These are phyloP conservation scores for Naegleria gruberi DNA, from an alignment of 208 protist genomes.

Conservation along the genomic window DNA sequence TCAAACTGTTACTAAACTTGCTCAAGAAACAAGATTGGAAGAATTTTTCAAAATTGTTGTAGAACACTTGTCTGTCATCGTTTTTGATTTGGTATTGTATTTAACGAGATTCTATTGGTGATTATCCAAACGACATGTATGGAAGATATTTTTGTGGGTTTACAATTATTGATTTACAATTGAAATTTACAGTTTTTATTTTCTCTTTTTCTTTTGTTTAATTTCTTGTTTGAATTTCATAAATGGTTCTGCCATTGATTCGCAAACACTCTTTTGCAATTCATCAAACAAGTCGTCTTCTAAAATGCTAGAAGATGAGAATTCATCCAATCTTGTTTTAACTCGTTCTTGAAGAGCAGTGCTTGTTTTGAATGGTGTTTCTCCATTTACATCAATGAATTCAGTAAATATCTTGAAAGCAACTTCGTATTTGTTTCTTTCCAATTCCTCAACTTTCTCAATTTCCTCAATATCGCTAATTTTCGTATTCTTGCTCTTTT, in stretches of 20 bases:
- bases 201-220: neutral
- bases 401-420: neutral
- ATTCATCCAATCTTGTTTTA: neutral
- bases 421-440: neutral
- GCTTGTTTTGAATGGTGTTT: neutral
- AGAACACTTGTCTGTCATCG: no score
- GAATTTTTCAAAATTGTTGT: no score
- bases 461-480: neutral
- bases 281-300: neutral
- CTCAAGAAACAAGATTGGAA: no score
- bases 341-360: neutral
- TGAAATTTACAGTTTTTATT: no score
- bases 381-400: neutral
- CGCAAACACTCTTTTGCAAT: neutral
- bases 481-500: no score
- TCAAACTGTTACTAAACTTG: no score
- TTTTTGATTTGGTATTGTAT: no score
- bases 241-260: neutral
- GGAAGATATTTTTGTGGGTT: no score
- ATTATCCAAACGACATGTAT: no score
- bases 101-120: no score
- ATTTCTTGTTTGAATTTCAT: neutral
- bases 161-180: no score
- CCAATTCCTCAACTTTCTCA: neutral
- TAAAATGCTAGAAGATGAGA: neutral